Base-by-base conservation (phyloP, 805 yeast genomes). In the Saccharomycopsis olivae region DNA sequence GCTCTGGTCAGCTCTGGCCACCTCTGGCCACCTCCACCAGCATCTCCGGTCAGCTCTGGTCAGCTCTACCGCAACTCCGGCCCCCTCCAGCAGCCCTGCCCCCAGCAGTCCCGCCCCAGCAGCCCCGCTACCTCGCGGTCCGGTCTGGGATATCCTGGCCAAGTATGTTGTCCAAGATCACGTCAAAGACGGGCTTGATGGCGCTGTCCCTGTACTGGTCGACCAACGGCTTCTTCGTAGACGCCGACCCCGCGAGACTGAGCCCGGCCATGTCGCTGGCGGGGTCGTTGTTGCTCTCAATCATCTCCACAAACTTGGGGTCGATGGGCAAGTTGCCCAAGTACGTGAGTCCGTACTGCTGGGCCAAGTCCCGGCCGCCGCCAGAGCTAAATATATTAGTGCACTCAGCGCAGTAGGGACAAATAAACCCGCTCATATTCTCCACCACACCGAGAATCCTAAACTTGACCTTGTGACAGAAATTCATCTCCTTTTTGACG, bases 391-490 rank as follows among this genome's bases (percentile, higher is more conserved):
- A 92, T 18, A 92, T 83, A 56, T 88, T 78, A 3, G 96, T 87
- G 55, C 89, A 80, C 54, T 89, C 97, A 1, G 80, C 73, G 56
- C 99, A 92, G 56, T 75, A 75, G 0, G 98, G 98, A 56, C 99
- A 92, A 3, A 87, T 76, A 53, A 84, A 92, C 1, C 99, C 99
- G 36, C 94, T 77, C 98, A 92, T 89, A 53, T 92, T 92, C 56
- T 92, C 99, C 8, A 92, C 73, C 3, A 92, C 72, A 0, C 99
- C 99, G 40, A 92, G 56, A 1, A 89, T 71, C 19, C 69, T 66
- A 51, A 92, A 75, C 40, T 76, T 76, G 27, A 89, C 96, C 56
- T 89, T 89, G 31, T 66, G 67, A 59, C 98, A 92, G 54, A 89
- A 92, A 53, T 84, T 86, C 39, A 92, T 77, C 63, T 92, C 98